Base-by-base conservation (phyloP, 202 grass and related monocot genomes). In the Elaeis oleifera region DNA sequence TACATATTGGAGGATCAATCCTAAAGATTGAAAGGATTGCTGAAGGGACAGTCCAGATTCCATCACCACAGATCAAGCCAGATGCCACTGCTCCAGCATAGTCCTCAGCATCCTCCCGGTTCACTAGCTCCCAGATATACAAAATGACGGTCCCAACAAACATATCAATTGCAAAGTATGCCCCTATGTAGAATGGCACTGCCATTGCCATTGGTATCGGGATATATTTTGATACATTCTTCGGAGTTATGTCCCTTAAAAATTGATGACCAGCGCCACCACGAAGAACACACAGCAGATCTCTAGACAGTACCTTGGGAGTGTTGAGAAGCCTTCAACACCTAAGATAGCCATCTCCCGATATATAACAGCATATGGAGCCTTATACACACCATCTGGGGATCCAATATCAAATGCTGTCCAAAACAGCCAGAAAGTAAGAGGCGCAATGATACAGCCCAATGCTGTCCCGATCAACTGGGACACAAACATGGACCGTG, bases 371-470 rank as follows among this genome's bases (percentile, higher is more conserved):
- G 92, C 92, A 51, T 86, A 89, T 58, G 92, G 92, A 64, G 88
- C 92, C 75, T 97, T 97, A 64, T 91, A 97, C 31, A 74, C 77
- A 23, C 92, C 92, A 29, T 91, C 87, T 22, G 87, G 84, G 24
- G 85, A 66, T 48, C 87, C 92, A 21, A 91, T 80, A 44, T 97
- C 92, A 2, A 97, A 97, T 31, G 92, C 92, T 31, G 79, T 82
- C 87, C 84, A 97, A 60, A 84, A 97, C 28, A 97, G 68, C 92
- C 88, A 97, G 78, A 97, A 97, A 7, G 92, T 89, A 49, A 97
- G 82, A 67, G 92, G 92, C n/a, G 92, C 88, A 59, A 91, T 89
- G 56, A 91, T 5, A 6, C 92, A 97, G 21, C 88, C 92, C 49
- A 97, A 75, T n/a, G 77, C 84, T 0, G 92, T 97, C 65, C 88